Evolutionary conservation across 352 stramenopile genomes (phyloP), one percentile per base, ranked within the genome.

Genomic region (Phytophthora lateralis): DNA sequence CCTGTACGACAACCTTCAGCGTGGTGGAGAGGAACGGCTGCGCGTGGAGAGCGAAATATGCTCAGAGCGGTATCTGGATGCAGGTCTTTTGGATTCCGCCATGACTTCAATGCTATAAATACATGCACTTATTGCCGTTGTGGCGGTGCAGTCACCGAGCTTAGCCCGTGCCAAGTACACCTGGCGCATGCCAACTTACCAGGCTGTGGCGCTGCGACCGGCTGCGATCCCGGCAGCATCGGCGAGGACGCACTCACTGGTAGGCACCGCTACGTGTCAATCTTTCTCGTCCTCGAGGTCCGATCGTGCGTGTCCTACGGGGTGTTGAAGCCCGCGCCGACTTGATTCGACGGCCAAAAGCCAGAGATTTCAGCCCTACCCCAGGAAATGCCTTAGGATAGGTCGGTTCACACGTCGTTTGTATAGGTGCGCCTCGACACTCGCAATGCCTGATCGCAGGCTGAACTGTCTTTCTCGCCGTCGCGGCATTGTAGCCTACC

Each of bases 281-380:
- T 41, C 4, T 3, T 18, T 18, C 15, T 29, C 57, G 41, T 65
- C 57, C 49, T 65, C 49, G 49, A 51, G 47, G 44, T 65, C 57
- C 41, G 29, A 43, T 26, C 21, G 32, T 17, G 48, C 39, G 49
- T 66, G 57, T 66, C 57, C 57, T 44, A 66, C 57, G 57, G 39
- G 45, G 29, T 49, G 48, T 65, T 65, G 39, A 65, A 65, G 57
- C 29, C 56, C 30, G 39, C 39, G 57, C 48, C 47, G 39, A 59
- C 57, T 59, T 64, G 56, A 64, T 58, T 62, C 43, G 50, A 42
- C 54, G 21, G 32, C 54, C 12, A 47, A 43, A n/a, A 34, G 20
- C 41, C 18, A 47, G 12, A 47, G 27, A 18, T 7, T 10, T 15
- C 20, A 60, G 43, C 46, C 32, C 49, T 12, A 54, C 35, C 17